phyloP scores from a whole-genome alignment of 1,139 yeast genomes.

The Saccharomyces hybrid region DNA sequence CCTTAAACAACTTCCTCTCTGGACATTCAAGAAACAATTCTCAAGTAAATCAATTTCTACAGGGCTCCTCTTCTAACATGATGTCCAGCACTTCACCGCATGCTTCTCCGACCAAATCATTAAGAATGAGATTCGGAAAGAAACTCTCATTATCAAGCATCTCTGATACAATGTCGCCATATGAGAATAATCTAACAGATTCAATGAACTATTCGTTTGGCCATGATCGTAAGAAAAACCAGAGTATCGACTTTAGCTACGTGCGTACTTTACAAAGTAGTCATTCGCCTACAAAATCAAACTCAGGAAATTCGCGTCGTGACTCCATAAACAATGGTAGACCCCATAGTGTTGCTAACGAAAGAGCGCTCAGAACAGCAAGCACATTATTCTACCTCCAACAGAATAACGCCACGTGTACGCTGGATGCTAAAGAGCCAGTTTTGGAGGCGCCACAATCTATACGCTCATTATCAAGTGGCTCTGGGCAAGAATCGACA shows the following conservation, averaged over 20 bases:
- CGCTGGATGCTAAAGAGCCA: slow-evolving; percentile 1
- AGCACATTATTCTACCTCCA: slow-evolving; percentile 17
- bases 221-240: slow-evolving; percentile 19
- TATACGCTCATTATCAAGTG: not conserved
- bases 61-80: not conserved
- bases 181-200: slow-evolving; percentile 3
- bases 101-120: slow-evolving; percentile 28
- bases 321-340: slow-evolving; percentile 12
- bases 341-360: slow-evolving; percentile 21
- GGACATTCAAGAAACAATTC: slow-evolving; percentile 17
- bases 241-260: slow-evolving; percentile 29
- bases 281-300: slow-evolving; percentile 26
- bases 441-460: slow-evolving; percentile 1
- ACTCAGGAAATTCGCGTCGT: slow-evolving; percentile 10
- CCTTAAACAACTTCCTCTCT: slow-evolving; percentile 8
- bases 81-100: slow-evolving; percentile 13
- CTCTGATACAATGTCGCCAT: slow-evolving; percentile 16
- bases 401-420: slow-evolving; percentile 7
- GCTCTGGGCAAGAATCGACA: not conserved
- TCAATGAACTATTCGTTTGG: slow-evolving; percentile 6
- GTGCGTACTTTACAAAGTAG: slow-evolving; percentile 23
- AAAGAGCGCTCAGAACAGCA: slow-evolving; percentile 12
- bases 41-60: slow-evolving; percentile 11
- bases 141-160: slow-evolving; percentile 29
- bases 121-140: slow-evolving; percentile 23